Conservation (phyloP, 192 early-diverging fungal species). For the Coemansia sp. region DNA sequence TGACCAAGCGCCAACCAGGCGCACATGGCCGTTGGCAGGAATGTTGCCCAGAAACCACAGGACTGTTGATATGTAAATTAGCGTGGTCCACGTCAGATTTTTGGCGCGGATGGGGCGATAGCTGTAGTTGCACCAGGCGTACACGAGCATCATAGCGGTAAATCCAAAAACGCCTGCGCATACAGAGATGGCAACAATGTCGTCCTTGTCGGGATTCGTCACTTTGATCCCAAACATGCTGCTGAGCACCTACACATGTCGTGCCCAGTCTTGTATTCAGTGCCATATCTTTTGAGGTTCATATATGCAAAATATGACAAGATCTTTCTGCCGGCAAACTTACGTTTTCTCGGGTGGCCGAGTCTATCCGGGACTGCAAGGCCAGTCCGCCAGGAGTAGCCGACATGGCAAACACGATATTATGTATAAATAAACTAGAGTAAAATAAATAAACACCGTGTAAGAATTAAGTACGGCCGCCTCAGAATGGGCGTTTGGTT, state of each 20-base stretch:
- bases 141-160: constrained; percentile 22
- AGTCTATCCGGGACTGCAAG: neutral
- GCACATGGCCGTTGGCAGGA: constrained; percentile 35
- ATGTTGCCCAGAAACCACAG: constrained; percentile 46
- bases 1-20: constrained; percentile 14
- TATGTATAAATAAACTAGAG: neutral
- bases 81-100: constrained; percentile 31
- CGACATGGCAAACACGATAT: neutral
- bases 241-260: constrained; percentile 13
- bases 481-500: neutral
- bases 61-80: constrained; percentile 27
- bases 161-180: constrained; percentile 20
- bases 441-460: neutral
- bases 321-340: no score
- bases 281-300: no score
- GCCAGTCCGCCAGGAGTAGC: neutral
- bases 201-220: constrained; percentile 6
- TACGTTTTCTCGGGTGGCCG: neutral
- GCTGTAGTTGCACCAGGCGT: constrained; percentile 39
- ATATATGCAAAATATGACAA: no score
- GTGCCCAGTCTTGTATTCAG: no score
- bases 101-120: constrained; percentile 48
- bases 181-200: constrained; percentile 20
- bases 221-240: constrained; percentile 3
- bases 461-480: neutral